Base-by-base conservation (phyloP, 1,284 basidiomycete genomes). In the Leccinum angustisporum region DNA sequence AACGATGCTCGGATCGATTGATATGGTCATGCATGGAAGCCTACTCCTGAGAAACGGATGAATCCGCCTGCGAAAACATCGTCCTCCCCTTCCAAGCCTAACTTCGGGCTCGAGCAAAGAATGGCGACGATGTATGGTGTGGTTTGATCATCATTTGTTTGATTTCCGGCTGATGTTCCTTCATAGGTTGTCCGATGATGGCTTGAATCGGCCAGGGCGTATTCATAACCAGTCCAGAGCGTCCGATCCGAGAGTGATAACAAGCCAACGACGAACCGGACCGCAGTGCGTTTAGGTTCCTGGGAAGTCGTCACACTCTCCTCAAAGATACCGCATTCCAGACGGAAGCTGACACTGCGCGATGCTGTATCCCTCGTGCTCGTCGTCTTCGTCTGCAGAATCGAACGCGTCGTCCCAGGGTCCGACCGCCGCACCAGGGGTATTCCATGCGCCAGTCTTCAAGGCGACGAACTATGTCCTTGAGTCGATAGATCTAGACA, bases 1-100 rank as follows among this genome's bases (percentile, higher is more conserved):
- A 58, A 30, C 4, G 25, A 50, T 3, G 14, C 36, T 59, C 55
- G 1, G 0, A 51, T 68, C 0, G 55, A 56, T 6, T 67, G 68
- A 10, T 71, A 70, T 40, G 71, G 67, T 0, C 72, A 72, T 21
- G 71, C 72, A 72, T 21, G 71, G 3, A 13, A 58, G 27, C 27
- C 5, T 27, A 27, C 27, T 46, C 33, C 33, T 25, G 11, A 43
- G 6, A 5, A 1, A 13, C 7, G 18, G 2, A 51, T 51, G 46
- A 6, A 16, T 13, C 36, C 3, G 10, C 48, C 63, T 18, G 18
- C 6, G 18, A 36, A 5, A 11, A 6, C 4, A 10, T 30, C 36
- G 14, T 18, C 3, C 4, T 36, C 30, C 10, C 30, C 25, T 33
- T 6, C 16, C 10, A 46, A 60, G 11, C 14, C 6, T 1, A 1